phyloP scores from a whole-genome alignment of 306 rosid genomes.

The Adenanthera pavonina region DNA sequence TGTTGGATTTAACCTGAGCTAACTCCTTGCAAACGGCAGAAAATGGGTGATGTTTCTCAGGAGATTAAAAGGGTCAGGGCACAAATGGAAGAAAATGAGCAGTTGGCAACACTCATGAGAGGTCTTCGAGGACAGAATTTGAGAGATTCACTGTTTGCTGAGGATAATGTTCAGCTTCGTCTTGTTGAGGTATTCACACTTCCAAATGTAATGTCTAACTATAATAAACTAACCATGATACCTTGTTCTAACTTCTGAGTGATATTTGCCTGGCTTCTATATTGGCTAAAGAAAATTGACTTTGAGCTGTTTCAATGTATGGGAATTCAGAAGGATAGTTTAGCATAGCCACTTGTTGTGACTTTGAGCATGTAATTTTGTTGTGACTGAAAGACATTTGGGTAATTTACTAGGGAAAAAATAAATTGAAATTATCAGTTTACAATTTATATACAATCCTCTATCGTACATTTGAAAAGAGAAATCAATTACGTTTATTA shows the following conservation, averaged over 20 bases:
- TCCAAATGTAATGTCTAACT: background rate
- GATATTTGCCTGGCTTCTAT: background rate
- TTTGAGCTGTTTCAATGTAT: background rate
- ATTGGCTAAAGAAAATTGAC: background rate
- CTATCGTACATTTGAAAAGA: background rate
- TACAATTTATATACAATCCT: background rate
- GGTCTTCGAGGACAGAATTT: constrained; percentile 94
- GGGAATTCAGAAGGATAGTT: background rate
- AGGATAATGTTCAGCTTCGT: constrained; percentile 81
- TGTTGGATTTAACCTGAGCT: background rate
- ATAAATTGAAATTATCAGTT: background rate
- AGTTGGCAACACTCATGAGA: constrained; percentile 87
- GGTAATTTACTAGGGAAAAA: background rate
- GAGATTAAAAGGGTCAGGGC: constrained; percentile 96
- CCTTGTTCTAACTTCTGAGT: constrained; percentile 2
- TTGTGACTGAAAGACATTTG: background rate
- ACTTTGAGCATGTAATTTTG: background rate
- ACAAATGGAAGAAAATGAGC: constrained; percentile 95
- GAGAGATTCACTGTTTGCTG: constrained; percentile 82
- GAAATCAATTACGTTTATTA: background rate
- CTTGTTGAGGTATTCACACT: constrained; percentile 78
- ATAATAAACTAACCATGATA: background rate
- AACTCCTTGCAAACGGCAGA: constrained; percentile 48
- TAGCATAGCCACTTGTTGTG: background rate
- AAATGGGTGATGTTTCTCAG: constrained; percentile 89